phyloP scores from a whole-genome alignment of 768 basidiomycete species.

The Tricholoma saponaceum region DNA sequence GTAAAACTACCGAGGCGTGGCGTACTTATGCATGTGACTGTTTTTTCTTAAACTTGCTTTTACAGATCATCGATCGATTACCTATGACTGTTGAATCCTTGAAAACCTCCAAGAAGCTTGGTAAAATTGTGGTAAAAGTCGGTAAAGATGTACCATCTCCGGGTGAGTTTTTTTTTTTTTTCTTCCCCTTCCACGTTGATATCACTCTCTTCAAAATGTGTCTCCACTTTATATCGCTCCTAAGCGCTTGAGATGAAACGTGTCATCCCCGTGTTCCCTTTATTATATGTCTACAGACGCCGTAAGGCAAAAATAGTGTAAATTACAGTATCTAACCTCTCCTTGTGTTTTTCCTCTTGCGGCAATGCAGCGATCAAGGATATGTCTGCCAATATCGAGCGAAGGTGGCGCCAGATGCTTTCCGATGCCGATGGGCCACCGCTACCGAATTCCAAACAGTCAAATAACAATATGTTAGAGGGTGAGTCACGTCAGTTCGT shows the following conservation, averaged over 20 bases:
- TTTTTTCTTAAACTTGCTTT: background rate
- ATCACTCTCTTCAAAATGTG: slow-evolving; percentile 1
- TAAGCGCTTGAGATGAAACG: slow-evolving; percentile 16
- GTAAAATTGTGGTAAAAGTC: slow-evolving; percentile 74
- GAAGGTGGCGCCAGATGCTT: slow-evolving; percentile 72
- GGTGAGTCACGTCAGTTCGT: slow-evolving; percentile 67
- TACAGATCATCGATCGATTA: slow-evolving; percentile 78
- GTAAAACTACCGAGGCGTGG: background rate
- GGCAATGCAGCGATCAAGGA: slow-evolving; percentile 80
- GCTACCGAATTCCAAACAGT: slow-evolving; percentile 37
- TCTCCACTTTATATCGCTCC: slow-evolving; percentile 11
- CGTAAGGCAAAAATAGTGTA: slow-evolving; percentile 32
- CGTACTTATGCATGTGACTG: background rate
- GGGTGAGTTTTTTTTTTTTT: slow-evolving; percentile 57
- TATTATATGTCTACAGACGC: slow-evolving; percentile 22
- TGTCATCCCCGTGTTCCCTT: slow-evolving; percentile 4
- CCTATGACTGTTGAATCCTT: slow-evolving; percentile 70
- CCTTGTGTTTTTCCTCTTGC: slow-evolving; percentile 34
- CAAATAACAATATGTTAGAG: slow-evolving; percentile 41
- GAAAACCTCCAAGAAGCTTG: slow-evolving; percentile 72
- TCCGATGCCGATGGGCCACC: slow-evolving; percentile 30
- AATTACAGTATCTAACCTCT: slow-evolving; percentile 68
- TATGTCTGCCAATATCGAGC: slow-evolving; percentile 86
- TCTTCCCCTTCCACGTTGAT: slow-evolving; percentile 12
- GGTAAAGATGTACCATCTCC: slow-evolving; percentile 71